Base-by-base conservation (phyloP, 441 rosid genomes). In the Adansonia rubrostipa region DNA sequence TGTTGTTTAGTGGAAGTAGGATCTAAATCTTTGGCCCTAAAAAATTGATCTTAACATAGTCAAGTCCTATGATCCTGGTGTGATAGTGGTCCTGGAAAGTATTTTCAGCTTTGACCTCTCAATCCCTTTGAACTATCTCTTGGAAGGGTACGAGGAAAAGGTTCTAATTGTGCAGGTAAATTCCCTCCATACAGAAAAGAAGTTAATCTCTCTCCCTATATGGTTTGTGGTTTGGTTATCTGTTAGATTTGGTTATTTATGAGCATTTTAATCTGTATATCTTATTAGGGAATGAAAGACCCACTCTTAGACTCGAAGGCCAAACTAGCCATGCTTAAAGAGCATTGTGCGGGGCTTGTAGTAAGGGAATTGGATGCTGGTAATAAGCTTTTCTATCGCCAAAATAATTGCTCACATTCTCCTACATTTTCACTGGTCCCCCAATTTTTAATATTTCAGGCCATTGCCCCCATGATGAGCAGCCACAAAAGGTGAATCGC, bases 381-480 rank as follows among this genome's bases (percentile, higher is more conserved):
- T 94, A 86, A 81, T 44, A 64, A 65, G 48, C 75, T 36, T 33
- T 9, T 36, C n/a, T 53, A 54, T 54, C 75, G 5, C n/a, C 61
- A 53, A 14, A 70, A 14, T 40, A 64, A 14, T 57, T 13, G 48
- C 2, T 4, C 9, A 1, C 57, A 36, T 33, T 76, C 53, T 10
- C 53, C 17, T 14, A 20, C 10, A 45, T 4, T 15, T 48, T 45
- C 15, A 81, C 60, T 70, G 40, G 65, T 56, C 40, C 8, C 28
- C 15, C 66, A 9, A 51, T 28, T 67, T 64, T 33, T 73, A 73
- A 17, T 56, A 40, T 79, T 84, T 58, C 89, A 90, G 99, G 98
- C 9, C 98, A 93, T 75, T 92, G 98, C 57, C 97, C 98, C 63
- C 99, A 96, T n/a, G 98, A 92, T 57, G 99, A 95, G 88, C 80